A percentile compares a stretch with the other conserved stretches of the same genome.
Conservation (phyloP, 2,329 filamentous ascomycete species). For the Trichoderma sp. region DNA sequence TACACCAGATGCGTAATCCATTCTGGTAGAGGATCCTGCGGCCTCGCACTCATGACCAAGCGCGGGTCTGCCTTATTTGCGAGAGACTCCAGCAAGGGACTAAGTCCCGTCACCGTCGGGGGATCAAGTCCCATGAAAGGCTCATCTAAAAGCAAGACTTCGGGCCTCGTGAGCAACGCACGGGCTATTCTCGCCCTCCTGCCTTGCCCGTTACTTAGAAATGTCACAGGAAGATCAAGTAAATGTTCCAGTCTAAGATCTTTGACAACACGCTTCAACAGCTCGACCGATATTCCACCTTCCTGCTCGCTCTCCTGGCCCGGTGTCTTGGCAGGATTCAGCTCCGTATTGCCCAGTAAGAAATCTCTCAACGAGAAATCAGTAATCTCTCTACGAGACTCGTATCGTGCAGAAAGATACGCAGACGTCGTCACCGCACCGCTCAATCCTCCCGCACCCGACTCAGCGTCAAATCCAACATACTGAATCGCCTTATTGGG, state of each 20-base stretch:
- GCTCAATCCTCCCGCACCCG: slow-evolving; percentile 49
- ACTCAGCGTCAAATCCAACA: slow-evolving; percentile 84
- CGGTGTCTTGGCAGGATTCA: slow-evolving; percentile 65
- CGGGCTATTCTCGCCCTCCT: slow-evolving; percentile 84
- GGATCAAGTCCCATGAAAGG: slow-evolving; percentile 97
- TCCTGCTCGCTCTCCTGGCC: slow-evolving; percentile 47
- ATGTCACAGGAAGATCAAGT: slow-evolving; percentile 79
- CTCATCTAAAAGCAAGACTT: slow-evolving; percentile 84
- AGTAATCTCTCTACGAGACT: slow-evolving; percentile 80
- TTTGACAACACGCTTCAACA: slow-evolving; percentile 63
- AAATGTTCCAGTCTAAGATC: slow-evolving; percentile 71
- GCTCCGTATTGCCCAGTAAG: slow-evolving; percentile 75
- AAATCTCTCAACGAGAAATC: slow-evolving; percentile 86
- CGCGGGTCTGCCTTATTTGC: slow-evolving; percentile 68
- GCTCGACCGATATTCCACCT: slow-evolving; percentile 47
- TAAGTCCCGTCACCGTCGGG: slow-evolving; percentile 71
- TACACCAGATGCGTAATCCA: slow-evolving; percentile 89
- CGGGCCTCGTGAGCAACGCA: slow-evolving; percentile 74
- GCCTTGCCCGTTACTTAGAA: slow-evolving; percentile 92
- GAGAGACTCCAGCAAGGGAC: slow-evolving; percentile 67
- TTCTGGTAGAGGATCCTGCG: slow-evolving; percentile 82
- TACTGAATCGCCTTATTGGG: slow-evolving; percentile 75
- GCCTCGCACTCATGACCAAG: slow-evolving; percentile 74
- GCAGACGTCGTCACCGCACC: slow-evolving; percentile 66
- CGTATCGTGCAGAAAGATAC: slow-evolving; percentile 88